phyloP scores from a whole-genome alignment of 2,329 filamentous ascomycete genomes.

The Colletotrichum eremochloae region DNA sequence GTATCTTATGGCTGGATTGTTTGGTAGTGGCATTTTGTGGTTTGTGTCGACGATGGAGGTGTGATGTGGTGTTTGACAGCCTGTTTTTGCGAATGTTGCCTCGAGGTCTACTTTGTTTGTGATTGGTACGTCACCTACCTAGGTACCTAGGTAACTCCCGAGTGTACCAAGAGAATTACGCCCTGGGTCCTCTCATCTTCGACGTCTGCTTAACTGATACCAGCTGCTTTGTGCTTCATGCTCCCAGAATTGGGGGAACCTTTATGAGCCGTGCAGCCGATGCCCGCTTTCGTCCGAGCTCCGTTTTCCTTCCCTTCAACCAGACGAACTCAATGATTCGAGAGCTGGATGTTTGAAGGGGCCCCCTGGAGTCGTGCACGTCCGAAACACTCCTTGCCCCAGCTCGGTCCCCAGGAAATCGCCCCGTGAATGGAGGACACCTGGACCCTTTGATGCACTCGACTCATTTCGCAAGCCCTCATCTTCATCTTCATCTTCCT shows the following conservation, averaged over 20 bases:
- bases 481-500: background rate
- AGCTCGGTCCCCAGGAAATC: conserved; percentile 33
- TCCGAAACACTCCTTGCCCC: conserved; percentile 40
- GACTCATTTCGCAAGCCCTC: background rate
- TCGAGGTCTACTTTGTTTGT: background rate
- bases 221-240: background rate
- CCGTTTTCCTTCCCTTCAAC: background rate
- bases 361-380: conserved; percentile 11
- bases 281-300: background rate
- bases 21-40: too few species aligned
- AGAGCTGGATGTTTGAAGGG: conserved; percentile 6
- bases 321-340: conserved; percentile 24
- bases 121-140: background rate
- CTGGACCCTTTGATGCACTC: conserved; percentile 17
- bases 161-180: background rate
- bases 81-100: background rate
- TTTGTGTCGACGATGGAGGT: background rate
- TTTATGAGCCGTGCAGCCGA: background rate
- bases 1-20: background rate
- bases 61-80: background rate
- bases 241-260: background rate
- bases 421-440: conserved; percentile 34
- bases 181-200: background rate
- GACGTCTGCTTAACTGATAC: background rate
- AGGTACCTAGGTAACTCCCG: background rate